phyloP scores from a whole-genome alignment of 257 asterid genomes.

The Nicotiana tabacum region DNA sequence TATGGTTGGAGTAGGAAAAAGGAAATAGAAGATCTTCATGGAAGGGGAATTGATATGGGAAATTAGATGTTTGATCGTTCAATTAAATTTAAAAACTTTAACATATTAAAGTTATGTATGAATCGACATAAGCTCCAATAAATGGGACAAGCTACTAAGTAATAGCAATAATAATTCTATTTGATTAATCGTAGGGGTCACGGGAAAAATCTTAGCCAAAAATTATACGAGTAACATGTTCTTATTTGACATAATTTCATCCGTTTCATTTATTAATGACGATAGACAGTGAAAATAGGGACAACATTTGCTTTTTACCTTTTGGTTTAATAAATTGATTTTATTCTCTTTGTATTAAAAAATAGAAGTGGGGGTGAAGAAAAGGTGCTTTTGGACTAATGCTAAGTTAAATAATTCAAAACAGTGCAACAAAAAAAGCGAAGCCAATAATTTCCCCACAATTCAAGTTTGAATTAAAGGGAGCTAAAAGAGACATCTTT shows the following conservation, averaged over 20 bases:
- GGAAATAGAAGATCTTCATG: too few relatives aligned
- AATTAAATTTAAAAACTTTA: too few relatives aligned
- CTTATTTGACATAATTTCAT: neutral
- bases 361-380: neutral
- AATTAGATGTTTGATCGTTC: neutral
- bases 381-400: neutral
- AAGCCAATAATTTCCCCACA: conserved; percentile 2
- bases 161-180: neutral
- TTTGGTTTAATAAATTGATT: neutral
- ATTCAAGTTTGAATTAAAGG: neutral
- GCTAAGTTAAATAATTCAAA: neutral
- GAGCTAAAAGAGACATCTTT: neutral
- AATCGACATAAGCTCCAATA: neutral
- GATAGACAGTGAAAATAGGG: neutral
- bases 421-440: neutral
- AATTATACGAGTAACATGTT: neutral
- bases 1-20: too few relatives aligned
- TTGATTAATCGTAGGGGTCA: neutral
- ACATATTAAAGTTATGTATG: neutral
- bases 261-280: neutral
- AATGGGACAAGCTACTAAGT: neutral
- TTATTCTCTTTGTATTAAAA: neutral
- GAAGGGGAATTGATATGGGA: neutral
- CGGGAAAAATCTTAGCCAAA: neutral
- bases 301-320: neutral